Percentiles rank a stretch among this genome's conserved stretches.
Conservation (phyloP, 2,329 filamentous ascomycete species). For the Fusarium avenaceum region DNA sequence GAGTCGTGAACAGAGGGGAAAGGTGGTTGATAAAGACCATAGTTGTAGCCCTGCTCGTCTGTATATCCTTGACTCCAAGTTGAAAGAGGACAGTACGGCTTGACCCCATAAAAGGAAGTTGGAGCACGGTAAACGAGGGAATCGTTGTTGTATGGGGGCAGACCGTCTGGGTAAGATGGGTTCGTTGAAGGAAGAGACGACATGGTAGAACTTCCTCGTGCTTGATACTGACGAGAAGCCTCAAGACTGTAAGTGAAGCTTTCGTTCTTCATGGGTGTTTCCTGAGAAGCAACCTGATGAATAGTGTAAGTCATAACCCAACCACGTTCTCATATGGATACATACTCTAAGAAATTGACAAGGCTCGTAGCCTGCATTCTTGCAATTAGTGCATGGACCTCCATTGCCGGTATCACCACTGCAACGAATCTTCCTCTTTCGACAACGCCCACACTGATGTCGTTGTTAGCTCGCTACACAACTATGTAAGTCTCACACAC, state of each 20-base stretch:
- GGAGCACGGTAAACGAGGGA: conserved; percentile 39
- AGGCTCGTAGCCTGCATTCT: conserved; percentile 74
- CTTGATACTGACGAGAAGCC: conserved; percentile 51
- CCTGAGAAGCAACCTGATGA: conserved; percentile 52
- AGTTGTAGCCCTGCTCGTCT: conserved; percentile 47
- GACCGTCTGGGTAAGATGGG: conserved; percentile 36
- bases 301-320: conserved; percentile 8
- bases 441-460: conserved; percentile 84
- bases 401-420: conserved; percentile 85
- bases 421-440: conserved; percentile 95
- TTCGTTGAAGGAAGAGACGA: conserved; percentile 30
- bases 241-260: conserved; percentile 51
- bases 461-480: conserved; percentile 41
- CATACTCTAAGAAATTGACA: conserved; percentile 87
- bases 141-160: conserved; percentile 38
- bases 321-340: conserved; percentile 7
- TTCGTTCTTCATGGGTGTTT: conserved; percentile 49
- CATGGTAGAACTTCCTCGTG: conserved; percentile 41
- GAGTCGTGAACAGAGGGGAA: conserved; percentile 43
- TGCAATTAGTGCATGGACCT: conserved; percentile 86
- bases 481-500: conserved; percentile 46
- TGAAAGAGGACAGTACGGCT: conserved; percentile 45
- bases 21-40: conserved; percentile 43
- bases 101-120: conserved; percentile 47
- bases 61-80: conserved; percentile 47